Percentiles rank a stretch among this genome's conserved stretches.
These are phyloP conservation scores for Sordaria brevicollis DNA, from an alignment of 495 filamentous ascomycete genomes.

Conservation along the genomic window DNA sequence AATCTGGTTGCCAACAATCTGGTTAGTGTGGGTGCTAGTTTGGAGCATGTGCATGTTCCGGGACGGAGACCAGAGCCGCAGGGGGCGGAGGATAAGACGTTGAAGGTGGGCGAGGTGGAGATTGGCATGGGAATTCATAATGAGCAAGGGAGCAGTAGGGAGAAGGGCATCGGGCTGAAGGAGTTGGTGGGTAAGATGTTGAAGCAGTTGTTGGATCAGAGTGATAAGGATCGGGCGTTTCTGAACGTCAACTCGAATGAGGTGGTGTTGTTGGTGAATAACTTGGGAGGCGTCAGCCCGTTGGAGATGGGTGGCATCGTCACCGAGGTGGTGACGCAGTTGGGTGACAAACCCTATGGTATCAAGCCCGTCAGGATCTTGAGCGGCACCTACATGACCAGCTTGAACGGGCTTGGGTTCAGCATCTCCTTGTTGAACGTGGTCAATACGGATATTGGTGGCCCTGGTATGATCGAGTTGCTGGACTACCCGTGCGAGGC, in stretches of 20 bases:
- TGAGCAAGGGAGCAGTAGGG: constrained; percentile 74
- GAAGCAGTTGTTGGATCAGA: constrained; percentile 63
- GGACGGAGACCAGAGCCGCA: constrained; percentile 45
- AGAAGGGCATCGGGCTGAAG: constrained; percentile 47
- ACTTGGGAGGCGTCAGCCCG: constrained; percentile 83
- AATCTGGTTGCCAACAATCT: constrained; percentile 63
- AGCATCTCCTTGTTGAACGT: constrained; percentile 77
- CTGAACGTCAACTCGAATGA: constrained; percentile 55
- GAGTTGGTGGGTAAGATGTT: constrained; percentile 73
- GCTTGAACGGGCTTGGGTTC: constrained; percentile 87
- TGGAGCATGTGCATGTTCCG: constrained; percentile 89
- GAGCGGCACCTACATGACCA: constrained; percentile 68
- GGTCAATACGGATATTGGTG: constrained; percentile 66
- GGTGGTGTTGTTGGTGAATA: constrained; percentile 78
- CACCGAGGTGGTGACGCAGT: constrained; percentile 73
- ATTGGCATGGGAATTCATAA: constrained; percentile 99
- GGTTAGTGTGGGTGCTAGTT: constrained; percentile 73
- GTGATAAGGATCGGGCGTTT: constrained; percentile 74
- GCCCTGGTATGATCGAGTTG: constrained; percentile 74
- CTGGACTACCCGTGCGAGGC: constrained; percentile 80
- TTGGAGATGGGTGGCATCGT: constrained; percentile 86
- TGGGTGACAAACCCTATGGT: constrained; percentile 48
- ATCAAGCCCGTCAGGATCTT: constrained; percentile 63
- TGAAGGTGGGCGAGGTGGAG: constrained; percentile 69
- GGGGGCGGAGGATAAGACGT: constrained; percentile 34